Evolutionary conservation across 441 rosid genomes (phyloP), one percentile per base, ranked within the genome.

Genomic region (Lepidium campestre): DNA sequence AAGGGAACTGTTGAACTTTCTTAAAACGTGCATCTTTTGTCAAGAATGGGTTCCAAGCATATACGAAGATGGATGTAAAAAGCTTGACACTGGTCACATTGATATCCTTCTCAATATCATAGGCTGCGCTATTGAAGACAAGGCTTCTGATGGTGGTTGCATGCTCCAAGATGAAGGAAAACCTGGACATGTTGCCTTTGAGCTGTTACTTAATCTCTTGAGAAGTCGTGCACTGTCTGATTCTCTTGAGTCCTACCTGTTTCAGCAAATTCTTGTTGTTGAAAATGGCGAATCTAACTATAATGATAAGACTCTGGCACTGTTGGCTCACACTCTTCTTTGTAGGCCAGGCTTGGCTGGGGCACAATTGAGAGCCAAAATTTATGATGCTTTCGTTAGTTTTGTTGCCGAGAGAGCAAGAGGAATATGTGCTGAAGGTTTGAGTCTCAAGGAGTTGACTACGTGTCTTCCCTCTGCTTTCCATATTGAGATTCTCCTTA

Each of bases 401-500:
- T 93, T 86, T 72, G 76, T 93, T 73, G 73, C 77, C 39, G 85
- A 79, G 70, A 93, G 81, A 84, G 87, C 75, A 45, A 77, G 81
- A 60, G 60, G 62, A 70, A 74, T 91, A 70, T 75, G 76, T 72
- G 80, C 80, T 39, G 81, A 77, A 62, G 83, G 83, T 71, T 83
- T 81, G 74, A 73, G 75, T 68, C 75, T 85, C 70, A 83, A 80
- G 82, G 97, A 88, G 61, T 72, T 93, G 75, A 75, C 86, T 77
- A 81, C 65, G 47, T 78, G 80, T 67, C 99, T 93, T 72, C 99
- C 99, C 47, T 88, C 99, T 39, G 80, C 81, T 48, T 90, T 88
- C 78, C 97, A 96, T 78, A 72, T 93, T 75, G 96, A 96, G 88
- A 87, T 96, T 82, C 96, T 96, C 74, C 82, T 93, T 34, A 82